A percentile compares a stretch with the other conserved stretches of the same genome.
phyloP scores from a whole-genome alignment of 2,329 filamentous ascomycete species.

The Colletotrichum sp. region DNA sequence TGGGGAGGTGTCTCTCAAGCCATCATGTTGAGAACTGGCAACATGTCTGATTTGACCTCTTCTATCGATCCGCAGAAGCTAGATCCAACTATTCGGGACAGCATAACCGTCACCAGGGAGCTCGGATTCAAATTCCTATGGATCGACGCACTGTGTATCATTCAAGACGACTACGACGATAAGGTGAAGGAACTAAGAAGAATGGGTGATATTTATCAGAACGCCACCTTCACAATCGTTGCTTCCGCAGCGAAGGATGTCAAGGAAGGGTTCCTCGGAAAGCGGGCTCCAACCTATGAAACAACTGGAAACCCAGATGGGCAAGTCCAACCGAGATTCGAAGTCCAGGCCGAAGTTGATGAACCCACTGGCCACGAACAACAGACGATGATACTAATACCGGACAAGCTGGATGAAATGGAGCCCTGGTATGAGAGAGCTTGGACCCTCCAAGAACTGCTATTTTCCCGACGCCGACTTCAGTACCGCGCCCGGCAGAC shows the following conservation, averaged over 20 bases:
- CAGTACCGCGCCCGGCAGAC: background rate
- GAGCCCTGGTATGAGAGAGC: background rate
- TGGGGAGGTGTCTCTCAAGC: background rate
- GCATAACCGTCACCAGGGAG: background rate
- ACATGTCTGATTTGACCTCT: background rate
- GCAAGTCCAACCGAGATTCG: background rate
- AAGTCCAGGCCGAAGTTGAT: background rate
- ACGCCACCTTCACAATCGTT: background rate
- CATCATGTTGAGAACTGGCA: background rate
- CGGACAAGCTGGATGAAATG: background rate
- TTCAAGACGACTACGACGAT: background rate
- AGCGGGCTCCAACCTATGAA: background rate
- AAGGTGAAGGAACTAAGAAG: background rate
- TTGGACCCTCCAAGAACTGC: background rate
- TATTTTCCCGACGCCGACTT: background rate
- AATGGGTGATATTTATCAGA: background rate
- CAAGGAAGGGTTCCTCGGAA: background rate
- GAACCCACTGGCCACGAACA: background rate
- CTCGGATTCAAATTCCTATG: background rate
- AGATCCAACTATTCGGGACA: background rate
- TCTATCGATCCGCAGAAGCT: background rate
- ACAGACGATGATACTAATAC: background rate
- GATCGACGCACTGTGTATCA: background rate
- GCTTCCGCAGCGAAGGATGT: background rate
- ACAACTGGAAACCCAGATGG: background rate